Conservation (phyloP, 2,329 filamentous ascomycete species). For the Calonectria crousiana region DNA sequence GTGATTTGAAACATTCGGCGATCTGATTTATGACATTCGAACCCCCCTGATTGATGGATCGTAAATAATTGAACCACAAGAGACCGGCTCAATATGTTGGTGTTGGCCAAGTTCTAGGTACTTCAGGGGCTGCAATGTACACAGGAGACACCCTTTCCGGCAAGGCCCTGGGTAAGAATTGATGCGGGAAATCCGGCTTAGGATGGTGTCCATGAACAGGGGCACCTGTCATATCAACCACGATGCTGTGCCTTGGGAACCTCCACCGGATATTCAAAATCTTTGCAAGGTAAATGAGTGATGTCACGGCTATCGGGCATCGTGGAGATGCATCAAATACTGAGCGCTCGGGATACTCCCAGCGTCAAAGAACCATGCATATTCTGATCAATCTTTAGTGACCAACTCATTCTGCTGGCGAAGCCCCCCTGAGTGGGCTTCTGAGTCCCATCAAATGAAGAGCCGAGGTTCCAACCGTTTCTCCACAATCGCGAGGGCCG, state of each 20-base stretch:
- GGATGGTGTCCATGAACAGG: neutral
- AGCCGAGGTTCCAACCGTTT: neutral
- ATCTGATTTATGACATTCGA: too few species aligned
- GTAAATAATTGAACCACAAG: too few species aligned
- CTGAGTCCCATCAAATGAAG: neutral
- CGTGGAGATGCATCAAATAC: neutral
- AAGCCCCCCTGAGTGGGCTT: neutral
- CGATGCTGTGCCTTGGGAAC: neutral
- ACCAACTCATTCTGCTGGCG: neutral
- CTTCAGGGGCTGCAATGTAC: too few species aligned
- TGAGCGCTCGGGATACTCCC: neutral
- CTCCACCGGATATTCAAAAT: neutral
- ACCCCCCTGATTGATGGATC: too few species aligned
- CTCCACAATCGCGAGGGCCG: neutral
- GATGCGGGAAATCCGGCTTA: neutral
- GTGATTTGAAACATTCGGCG: neutral
- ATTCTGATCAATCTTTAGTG: neutral
- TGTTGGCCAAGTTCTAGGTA: too few species aligned
- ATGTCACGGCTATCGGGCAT: neutral
- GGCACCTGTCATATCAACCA: neutral
- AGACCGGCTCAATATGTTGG: too few species aligned
- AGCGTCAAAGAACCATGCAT: neutral
- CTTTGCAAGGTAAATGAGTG: neutral
- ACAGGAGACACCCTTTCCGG: too few species aligned
- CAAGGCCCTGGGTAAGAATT: too few species aligned